These are phyloP conservation scores for Penicillium sp. DNA, from an alignment of 2,329 filamentous ascomycete genomes.

Conservation along the genomic window DNA sequence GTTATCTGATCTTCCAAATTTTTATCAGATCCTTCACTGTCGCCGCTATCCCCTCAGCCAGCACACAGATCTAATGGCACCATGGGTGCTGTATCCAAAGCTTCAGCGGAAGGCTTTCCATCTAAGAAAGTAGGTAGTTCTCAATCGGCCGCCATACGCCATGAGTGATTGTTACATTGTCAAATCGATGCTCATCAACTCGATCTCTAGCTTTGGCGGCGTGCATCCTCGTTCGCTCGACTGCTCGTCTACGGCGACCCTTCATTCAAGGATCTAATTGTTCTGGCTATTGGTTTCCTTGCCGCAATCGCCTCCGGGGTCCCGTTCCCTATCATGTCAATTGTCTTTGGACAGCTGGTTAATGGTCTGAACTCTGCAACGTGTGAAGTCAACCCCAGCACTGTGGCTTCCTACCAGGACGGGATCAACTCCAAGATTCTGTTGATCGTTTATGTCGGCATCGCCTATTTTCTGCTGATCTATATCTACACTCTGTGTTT, in stretches of 20 bases:
- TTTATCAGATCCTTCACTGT: not conserved
- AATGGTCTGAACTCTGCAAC: conserved; percentile 33
- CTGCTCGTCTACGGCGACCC: not conserved
- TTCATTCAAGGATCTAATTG: not conserved
- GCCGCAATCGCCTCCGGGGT: conserved; percentile 34
- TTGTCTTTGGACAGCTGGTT: conserved; percentile 36
- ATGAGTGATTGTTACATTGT: not conserved
- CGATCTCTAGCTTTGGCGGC: not conserved
- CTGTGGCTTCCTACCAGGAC: conserved; percentile 5
- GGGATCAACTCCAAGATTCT: conserved; percentile 10
- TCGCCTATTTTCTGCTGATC: conserved; percentile 69
- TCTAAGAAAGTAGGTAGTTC: not conserved
- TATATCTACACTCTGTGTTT: conserved; percentile 80
- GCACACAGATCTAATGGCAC: not conserved
- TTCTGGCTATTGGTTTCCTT: conserved; percentile 20
- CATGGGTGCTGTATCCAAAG: not conserved
- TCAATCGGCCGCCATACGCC: not conserved
- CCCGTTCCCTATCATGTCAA: conserved; percentile 34
- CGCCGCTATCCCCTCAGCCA: not conserved
- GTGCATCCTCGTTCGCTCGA: not conserved
- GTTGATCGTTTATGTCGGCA: conserved; percentile 64
- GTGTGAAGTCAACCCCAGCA: conserved; percentile 13
- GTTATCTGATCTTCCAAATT: not conserved
- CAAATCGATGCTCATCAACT: not conserved
- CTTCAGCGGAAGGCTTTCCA: not conserved